Evolutionary conservation across 1,284 basidiomycete species (phyloP).

Genomic region (Trichosporon asahii): DNA sequence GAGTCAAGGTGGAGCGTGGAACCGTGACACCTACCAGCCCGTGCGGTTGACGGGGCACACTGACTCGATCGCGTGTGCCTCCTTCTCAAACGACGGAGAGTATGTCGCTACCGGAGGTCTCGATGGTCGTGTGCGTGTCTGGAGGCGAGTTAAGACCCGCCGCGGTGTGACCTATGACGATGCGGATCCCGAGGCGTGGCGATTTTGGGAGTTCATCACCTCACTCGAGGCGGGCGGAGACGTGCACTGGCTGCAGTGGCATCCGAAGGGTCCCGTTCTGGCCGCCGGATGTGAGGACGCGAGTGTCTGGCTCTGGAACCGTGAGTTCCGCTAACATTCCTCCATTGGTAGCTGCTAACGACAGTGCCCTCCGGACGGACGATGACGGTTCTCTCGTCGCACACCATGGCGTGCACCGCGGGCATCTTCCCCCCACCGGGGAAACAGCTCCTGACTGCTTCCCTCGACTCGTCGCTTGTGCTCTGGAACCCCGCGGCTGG

Average conservation of each 20-base stretch:
- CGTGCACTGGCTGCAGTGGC: slow-evolving; percentile 93
- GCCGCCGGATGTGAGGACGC: slow-evolving; percentile 89
- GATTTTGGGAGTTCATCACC: slow-evolving; percentile 87
- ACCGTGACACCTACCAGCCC: slow-evolving; percentile 68
- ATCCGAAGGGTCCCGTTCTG: slow-evolving; percentile 86
- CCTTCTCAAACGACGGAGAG: slow-evolving; percentile 83
- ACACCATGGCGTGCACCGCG: slow-evolving; percentile 77
- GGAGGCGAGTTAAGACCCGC: slow-evolving; percentile 63
- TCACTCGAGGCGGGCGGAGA: slow-evolving; percentile 92
- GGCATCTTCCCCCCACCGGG: slow-evolving; percentile 78
- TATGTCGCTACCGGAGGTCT: slow-evolving; percentile 93
- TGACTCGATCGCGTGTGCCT: slow-evolving; percentile 79
- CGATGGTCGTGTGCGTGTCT: slow-evolving; percentile 91
- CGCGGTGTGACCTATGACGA: slow-evolving; percentile 12
- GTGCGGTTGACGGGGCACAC: slow-evolving; percentile 84
- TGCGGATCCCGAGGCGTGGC: slow-evolving; percentile 53
- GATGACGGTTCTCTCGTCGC: slow-evolving; percentile 93
- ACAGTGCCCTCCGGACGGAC: slow-evolving; percentile 86
- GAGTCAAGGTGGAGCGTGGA: slow-evolving; percentile 13
- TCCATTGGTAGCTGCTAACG: background rate
- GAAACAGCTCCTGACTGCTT: slow-evolving; percentile 82
- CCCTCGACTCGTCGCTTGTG: slow-evolving; percentile 76
- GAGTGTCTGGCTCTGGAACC: slow-evolving; percentile 95
- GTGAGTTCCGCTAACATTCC: slow-evolving; percentile 53
- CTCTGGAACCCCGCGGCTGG: slow-evolving; percentile 79